Conservation (phyloP, 2,329 filamentous ascomycete genomes). For the Phyllosticta citribraziliensis region DNA sequence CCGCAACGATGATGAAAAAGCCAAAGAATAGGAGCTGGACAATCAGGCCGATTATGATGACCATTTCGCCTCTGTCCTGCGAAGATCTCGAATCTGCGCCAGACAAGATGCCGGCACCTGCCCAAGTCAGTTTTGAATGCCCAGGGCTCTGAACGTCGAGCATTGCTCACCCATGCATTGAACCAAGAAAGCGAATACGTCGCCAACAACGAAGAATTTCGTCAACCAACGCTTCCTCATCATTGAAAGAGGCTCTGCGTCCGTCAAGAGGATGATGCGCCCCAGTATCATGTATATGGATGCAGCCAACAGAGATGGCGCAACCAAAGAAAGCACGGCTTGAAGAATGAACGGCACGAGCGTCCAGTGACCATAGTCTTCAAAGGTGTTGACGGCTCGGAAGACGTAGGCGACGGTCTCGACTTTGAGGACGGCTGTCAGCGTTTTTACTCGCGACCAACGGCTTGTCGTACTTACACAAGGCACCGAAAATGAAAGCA, state of each 20-base stretch:
- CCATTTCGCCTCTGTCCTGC: background rate
- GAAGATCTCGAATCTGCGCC: background rate
- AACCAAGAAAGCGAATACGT: constrained; percentile 33
- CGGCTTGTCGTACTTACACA: constrained; percentile 30
- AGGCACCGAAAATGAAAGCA: constrained; percentile 42
- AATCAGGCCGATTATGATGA: constrained; percentile 20
- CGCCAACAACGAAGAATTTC: constrained; percentile 33
- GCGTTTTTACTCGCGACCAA: background rate
- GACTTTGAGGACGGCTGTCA: constrained; percentile 24
- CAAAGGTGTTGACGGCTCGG: constrained; percentile 20
- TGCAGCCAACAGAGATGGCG: constrained; percentile 40
- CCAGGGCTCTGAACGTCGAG: background rate
- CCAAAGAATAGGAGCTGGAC: constrained; percentile 26
- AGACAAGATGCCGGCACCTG: constrained; percentile 4
- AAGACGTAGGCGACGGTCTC: constrained; percentile 43
- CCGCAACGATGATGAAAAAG: constrained; percentile 20
- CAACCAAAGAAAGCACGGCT: constrained; percentile 35
- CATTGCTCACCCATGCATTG: constrained; percentile 18
- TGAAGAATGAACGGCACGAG: constrained; percentile 35
- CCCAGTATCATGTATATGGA: constrained; percentile 36
- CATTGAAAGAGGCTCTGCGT: constrained; percentile 25
- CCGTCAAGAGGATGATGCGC: constrained; percentile 27
- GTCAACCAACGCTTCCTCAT: constrained; percentile 29
- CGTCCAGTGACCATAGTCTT: constrained; percentile 22
- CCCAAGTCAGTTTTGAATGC: background rate